Conservation (phyloP, 371 early-diverging fungal genomes). For the Mucor sp. region DNA sequence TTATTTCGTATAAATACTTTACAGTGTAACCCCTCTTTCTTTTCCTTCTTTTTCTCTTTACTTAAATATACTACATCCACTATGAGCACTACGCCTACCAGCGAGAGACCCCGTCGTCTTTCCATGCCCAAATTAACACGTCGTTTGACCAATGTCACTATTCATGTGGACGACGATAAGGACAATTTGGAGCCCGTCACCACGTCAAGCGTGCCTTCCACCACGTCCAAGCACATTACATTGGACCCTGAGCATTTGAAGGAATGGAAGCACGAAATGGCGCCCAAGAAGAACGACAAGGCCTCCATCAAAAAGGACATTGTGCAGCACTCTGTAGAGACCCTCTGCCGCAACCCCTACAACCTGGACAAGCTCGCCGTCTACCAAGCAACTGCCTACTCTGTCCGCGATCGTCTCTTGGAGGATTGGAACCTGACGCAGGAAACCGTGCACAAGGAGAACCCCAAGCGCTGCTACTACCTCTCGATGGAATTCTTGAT, state of each 20-base stretch:
- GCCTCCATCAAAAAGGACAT: slow-evolving; percentile 42
- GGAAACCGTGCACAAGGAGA: slow-evolving; percentile 47
- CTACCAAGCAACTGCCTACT: slow-evolving; percentile 84
- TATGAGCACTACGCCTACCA: slow-evolving; percentile 24
- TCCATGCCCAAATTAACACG: slow-evolving; percentile 37
- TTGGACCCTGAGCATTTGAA: slow-evolving; percentile 6
- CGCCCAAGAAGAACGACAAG: slow-evolving; percentile 13
- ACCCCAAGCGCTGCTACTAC: slow-evolving; percentile 92
- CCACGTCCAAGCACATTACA: slow-evolving; percentile 19
- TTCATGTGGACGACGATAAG: slow-evolving; percentile 26
- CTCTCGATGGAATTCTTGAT: slow-evolving; percentile 93
- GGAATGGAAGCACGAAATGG: slow-evolving; percentile 18
- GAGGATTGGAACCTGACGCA: slow-evolving; percentile 90
- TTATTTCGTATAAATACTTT: neutral
- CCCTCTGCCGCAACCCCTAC: slow-evolving; percentile 77
- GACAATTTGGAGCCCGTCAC: slow-evolving; percentile 22
- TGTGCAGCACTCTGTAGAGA: slow-evolving; percentile 78
- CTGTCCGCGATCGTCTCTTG: slow-evolving; percentile 86
- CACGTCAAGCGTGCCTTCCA: slow-evolving; percentile 23
- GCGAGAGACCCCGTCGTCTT: slow-evolving; percentile 28
- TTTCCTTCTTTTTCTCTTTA: neutral
- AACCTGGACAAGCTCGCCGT: slow-evolving; percentile 84
- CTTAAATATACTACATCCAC: neutral
- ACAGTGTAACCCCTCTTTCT: neutral
- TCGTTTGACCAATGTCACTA: slow-evolving; percentile 32